Conservation (phyloP, 1,284 basidiomycete genomes). For the Golubevia sp. region DNA sequence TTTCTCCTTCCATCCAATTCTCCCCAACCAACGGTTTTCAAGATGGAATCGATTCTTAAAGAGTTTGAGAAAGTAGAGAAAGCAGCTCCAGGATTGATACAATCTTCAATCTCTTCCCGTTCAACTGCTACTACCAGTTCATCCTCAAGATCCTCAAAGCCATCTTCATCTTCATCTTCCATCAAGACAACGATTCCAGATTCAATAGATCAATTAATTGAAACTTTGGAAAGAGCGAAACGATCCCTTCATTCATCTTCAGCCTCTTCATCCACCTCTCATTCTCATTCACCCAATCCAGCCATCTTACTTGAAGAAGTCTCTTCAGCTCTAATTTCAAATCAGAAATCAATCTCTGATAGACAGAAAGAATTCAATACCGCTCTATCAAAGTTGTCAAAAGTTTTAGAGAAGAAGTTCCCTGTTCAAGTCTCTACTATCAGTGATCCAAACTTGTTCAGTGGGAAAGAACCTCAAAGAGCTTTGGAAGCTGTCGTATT, state of each 20-base stretch:
- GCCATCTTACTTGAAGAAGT: slow-evolving; percentile 18
- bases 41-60: slow-evolving; percentile 52
- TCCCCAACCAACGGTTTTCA: background rate
- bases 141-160: slow-evolving; percentile 20
- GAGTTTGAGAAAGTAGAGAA: slow-evolving; percentile 34
- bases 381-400: slow-evolving; percentile 34
- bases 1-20: no score
- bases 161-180: background rate
- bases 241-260: slow-evolving; percentile 5
- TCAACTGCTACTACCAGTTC: background rate
- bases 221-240: slow-evolving; percentile 32
- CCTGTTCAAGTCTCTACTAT: slow-evolving; percentile 34
- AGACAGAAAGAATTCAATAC: slow-evolving; percentile 44
- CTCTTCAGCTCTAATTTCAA: slow-evolving; percentile 18
- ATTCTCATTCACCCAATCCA: background rate
- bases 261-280: slow-evolving; percentile 1
- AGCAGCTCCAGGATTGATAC: slow-evolving; percentile 26
- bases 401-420: slow-evolving; percentile 47
- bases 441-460: slow-evolving; percentile 39
- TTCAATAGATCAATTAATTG: slow-evolving; percentile 39
- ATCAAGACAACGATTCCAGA: slow-evolving; percentile 26
- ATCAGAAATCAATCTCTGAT: slow-evolving; percentile 33
- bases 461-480: slow-evolving; percentile 17
- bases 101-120: background rate
- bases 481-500: slow-evolving; percentile 37